These are phyloP conservation scores for Pyricularia sp. DNA, from an alignment of 2,329 filamentous ascomycete species.

Conservation along the genomic window DNA sequence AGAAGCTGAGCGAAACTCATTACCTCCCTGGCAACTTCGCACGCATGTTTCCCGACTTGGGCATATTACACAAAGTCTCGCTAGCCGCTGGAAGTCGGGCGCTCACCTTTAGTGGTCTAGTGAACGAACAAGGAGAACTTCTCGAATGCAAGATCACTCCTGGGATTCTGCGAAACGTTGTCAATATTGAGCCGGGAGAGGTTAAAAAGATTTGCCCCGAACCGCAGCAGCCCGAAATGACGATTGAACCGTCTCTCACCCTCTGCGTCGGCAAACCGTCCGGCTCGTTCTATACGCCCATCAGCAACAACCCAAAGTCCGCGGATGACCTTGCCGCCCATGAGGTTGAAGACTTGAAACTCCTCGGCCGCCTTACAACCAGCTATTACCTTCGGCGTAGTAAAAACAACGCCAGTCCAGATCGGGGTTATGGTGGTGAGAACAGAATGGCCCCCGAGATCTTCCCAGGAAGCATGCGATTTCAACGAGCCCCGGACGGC, in stretches of 20 bases:
- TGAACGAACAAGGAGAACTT: constrained; percentile 42
- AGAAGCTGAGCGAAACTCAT: constrained; percentile 48
- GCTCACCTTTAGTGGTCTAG: constrained; percentile 52
- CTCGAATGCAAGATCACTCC: constrained; percentile 46
- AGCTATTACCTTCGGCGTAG: constrained; percentile 6
- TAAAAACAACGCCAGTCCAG: constrained; percentile 28
- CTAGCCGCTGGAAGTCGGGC: constrained; percentile 40
- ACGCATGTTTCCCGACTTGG: constrained; percentile 46
- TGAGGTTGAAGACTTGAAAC: constrained; percentile 35
- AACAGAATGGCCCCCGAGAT: constrained; percentile 31
- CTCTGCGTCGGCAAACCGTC: neutral
- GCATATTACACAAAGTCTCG: constrained; percentile 43
- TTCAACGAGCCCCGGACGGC: constrained; percentile 11
- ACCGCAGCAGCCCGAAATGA: constrained; percentile 15
- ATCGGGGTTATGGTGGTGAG: constrained; percentile 14
- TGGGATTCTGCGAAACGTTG: constrained; percentile 42
- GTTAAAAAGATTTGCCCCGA: constrained; percentile 33
- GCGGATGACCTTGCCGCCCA: constrained; percentile 28
- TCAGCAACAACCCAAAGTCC: neutral
- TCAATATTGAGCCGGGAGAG: constrained; percentile 45
- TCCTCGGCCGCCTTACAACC: constrained; percentile 35
- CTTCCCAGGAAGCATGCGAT: constrained; percentile 23
- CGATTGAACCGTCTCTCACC: constrained; percentile 6
- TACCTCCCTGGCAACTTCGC: constrained; percentile 50
- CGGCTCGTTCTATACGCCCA: neutral